phyloP scores from a whole-genome alignment of 2,329 filamentous ascomycete genomes.

The Dothiorella sarmentorum region DNA sequence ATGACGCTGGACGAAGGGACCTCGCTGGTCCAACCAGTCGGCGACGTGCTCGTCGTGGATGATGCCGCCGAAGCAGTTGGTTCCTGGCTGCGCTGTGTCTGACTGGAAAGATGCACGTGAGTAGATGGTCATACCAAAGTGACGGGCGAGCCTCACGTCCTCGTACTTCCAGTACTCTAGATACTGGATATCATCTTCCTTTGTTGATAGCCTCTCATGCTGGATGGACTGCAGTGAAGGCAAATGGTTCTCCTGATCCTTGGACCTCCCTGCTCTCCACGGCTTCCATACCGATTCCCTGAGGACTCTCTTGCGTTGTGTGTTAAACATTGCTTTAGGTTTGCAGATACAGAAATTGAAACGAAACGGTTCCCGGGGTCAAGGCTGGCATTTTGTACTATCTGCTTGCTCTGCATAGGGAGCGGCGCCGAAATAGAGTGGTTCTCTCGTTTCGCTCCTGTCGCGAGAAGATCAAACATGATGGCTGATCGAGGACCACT shows the following conservation, averaged over 20 bases:
- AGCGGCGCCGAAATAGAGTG: conserved; percentile 4
- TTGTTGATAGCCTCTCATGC: not conserved
- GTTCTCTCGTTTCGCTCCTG: not conserved
- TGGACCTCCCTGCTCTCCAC: not conserved
- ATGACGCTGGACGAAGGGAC: not conserved
- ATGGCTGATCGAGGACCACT: not conserved
- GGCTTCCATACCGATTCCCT: conserved; percentile 4
- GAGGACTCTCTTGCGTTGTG: not conserved
- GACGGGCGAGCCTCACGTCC: not conserved
- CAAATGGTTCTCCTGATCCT: conserved; percentile 5
- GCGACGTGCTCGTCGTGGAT: not conserved
- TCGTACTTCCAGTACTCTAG: conserved; percentile 9
- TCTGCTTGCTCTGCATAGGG: too few relatives aligned
- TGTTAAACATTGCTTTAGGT: not conserved
- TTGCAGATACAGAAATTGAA: not conserved
- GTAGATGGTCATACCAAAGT: not conserved
- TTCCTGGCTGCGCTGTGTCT: not conserved
- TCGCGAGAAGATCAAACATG: conserved; percentile 6
- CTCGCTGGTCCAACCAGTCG: conserved; percentile 6
- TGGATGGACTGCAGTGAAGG: conserved; percentile 8
- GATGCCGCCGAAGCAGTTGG: conserved; percentile 2
- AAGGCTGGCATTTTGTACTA: conserved; percentile 9
- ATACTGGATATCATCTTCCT: conserved; percentile 1
- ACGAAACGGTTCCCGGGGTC: not conserved
- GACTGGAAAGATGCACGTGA: not conserved